Conservation (phyloP, 768 basidiomycete genomes). For the Calocera cornea region DNA sequence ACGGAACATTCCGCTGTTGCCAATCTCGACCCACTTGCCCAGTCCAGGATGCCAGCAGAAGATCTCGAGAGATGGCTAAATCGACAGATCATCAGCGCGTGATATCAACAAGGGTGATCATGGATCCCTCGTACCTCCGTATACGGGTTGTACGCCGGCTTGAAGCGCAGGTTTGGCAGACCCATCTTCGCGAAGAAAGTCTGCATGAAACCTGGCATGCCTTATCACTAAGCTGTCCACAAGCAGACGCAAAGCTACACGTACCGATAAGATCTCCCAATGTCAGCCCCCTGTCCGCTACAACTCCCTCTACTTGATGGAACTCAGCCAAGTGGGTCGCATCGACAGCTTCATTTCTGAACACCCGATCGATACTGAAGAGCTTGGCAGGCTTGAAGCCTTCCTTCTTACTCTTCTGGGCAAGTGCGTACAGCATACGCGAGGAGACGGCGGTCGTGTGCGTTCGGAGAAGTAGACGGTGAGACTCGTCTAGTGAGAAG, state of each 20-base stretch:
- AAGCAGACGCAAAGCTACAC: conserved; percentile 14
- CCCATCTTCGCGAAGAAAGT: conserved; percentile 99
- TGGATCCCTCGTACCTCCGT: conserved; percentile 53
- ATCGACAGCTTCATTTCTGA: conserved; percentile 97
- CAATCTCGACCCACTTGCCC: conserved; percentile 92
- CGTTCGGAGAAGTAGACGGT: conserved; percentile 82
- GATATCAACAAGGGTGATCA: neutral
- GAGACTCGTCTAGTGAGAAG: conserved; percentile 85
- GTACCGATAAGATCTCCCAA: conserved; percentile 88
- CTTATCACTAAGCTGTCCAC: neutral
- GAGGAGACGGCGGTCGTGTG: conserved; percentile 94
- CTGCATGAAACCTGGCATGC: conserved; percentile 79
- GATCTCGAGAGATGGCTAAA: conserved; percentile 86
- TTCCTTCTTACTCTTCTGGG: conserved; percentile 51
- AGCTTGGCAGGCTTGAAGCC: conserved; percentile 86
- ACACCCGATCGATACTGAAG: conserved; percentile 96
- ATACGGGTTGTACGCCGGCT: conserved; percentile 97
- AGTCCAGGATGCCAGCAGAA: conserved; percentile 95
- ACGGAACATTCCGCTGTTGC: conserved; percentile 98
- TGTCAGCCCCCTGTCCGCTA: conserved; percentile 84
- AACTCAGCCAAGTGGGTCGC: conserved; percentile 98
- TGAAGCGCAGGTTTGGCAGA: conserved; percentile 85
- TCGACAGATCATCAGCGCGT: neutral
- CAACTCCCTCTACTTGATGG: conserved; percentile 99
- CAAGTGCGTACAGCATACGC: conserved; percentile 86